A percentile compares a stretch with the other conserved stretches of the same genome.
Conservation (phyloP, 2,329 filamentous ascomycete genomes). For the Fusarium kyushuense region DNA sequence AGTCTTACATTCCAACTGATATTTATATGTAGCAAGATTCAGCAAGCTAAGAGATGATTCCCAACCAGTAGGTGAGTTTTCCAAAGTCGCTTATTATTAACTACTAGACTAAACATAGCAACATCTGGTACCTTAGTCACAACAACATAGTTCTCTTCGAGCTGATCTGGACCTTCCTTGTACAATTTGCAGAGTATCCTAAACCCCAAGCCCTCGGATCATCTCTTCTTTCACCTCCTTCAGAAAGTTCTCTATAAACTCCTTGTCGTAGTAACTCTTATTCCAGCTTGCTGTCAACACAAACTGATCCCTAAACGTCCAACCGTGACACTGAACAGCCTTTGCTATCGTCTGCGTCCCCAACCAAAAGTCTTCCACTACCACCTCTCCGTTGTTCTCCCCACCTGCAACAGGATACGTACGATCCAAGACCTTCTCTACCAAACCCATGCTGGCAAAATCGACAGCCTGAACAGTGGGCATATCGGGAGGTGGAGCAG, state of each 20-base stretch:
- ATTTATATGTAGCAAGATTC: no score
- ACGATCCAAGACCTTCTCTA: slow-evolving; percentile 44
- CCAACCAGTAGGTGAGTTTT: no score
- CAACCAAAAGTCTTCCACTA: slow-evolving; percentile 46
- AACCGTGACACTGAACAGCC: slow-evolving; percentile 48
- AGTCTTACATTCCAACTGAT: no score
- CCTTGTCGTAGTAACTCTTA: slow-evolving; percentile 47
- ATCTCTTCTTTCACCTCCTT: slow-evolving; percentile 27
- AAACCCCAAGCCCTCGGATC: not conserved
- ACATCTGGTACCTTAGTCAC: not conserved
- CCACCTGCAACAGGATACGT: slow-evolving; percentile 34
- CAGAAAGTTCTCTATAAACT: slow-evolving; percentile 45
- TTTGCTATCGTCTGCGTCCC: slow-evolving; percentile 51
- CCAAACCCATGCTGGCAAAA: slow-evolving; percentile 46
- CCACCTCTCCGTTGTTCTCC: slow-evolving; percentile 30
- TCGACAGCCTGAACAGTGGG: slow-evolving; percentile 50
- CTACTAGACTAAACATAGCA: not conserved
- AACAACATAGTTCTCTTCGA: not conserved
- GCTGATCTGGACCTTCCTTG: not conserved
- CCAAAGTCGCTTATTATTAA: not conserved
- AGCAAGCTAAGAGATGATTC: no score
- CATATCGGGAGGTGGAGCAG: slow-evolving; percentile 25
- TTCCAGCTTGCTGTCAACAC: slow-evolving; percentile 51
- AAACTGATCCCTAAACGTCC: slow-evolving; percentile 51
- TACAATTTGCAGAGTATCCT: not conserved